Base-by-base conservation (phyloP, 306 rosid species). In the Luffa acutangula region DNA sequence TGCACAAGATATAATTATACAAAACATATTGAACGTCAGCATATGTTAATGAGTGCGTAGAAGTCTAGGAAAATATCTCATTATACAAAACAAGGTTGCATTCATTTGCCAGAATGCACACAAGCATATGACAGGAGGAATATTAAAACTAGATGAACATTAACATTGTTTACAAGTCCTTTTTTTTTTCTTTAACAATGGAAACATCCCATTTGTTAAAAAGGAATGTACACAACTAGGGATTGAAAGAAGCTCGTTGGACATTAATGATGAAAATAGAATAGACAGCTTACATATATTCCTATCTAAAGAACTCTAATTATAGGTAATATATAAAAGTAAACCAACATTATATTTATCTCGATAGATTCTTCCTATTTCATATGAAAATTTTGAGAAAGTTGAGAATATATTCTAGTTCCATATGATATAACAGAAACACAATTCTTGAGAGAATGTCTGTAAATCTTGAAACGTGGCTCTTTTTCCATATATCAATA, bases 1-100 rank as follows among this genome's bases (percentile, higher is more conserved):
- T 95, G 92, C 87, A 81, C 63, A 37, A 41, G 41, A 53, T 25
- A 77, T 46, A 52, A 25, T 25, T 25, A 25, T 25, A 25, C 31
- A 25, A 25, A 25, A 25, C 31, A 25, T 25, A 25, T 25, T 25
- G 31, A 25, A 25, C 31, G 51, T 69, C 42, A 67, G 52, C 53
- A 0, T n/a, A 67, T 0, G 7, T 73, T 48, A 49, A 73, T 3
- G 31, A 73, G 60, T 7, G 45, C 60, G 33, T 49, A 72, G 43
- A 73, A 31, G 20, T 6, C 14, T 14, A 33, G 25, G 43, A 14
- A 73, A 48, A 72, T 48, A 48, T 25, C 77, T 14, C 42, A 72
- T 25, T 31, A 72, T 20, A 13, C 77, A 13, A 49, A 46, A 46
- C 57, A 46, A 72, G 56, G 20, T 25, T 71, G 5, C 12, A 21